Evolutionary conservation across 495 filamentous ascomycete species (phyloP), one percentile per base, ranked within the genome.

Genomic region (Lasiosphaeris hirsuta): DNA sequence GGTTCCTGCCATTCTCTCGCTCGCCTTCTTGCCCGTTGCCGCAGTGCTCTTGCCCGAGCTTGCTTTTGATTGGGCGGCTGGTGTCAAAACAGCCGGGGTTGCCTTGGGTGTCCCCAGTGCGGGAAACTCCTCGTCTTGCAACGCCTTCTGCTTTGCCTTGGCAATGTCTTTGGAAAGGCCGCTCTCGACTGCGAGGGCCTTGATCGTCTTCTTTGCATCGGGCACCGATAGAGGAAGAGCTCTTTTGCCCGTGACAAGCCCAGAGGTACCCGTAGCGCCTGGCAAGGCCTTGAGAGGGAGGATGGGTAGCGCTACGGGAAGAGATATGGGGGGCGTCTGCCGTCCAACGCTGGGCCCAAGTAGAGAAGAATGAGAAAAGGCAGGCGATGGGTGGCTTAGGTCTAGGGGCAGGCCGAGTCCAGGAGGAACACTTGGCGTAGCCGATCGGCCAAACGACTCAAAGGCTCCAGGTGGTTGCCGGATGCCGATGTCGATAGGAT

Each of bases 371-470:
- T 66, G 62, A 1, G 66, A 64, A 6, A 62, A 46, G 8, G 62
- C 59, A 0, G 77, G 74, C 0, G 75, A 69, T 23, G 83, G 74
- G 56, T 86, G 83, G 3, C 74, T 69, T 52, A 79, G 81, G 4
- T 79, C 68, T 51, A 80, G 81, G 4, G 80, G 78, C 10, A 84
- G 66, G 11, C 80, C 80, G 42, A 90, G 81, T 0, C 87, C 88
- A 19, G 88, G 87, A 36, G 87, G 87, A 9, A 87, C 71, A 1
- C 77, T 79, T 3, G 86, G 85, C 9, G 83, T 85, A 3, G 78
- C 78, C 36, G 78, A 69, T 23, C 77, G 75, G 14, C 77, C 77
- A 37, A 72, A 75, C n/a, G 48, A 71, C 37, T 76, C 66, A 60
- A 80, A 78, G 4, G 68, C 78, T 51, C 73, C 57, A 1, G 71